Evolutionary conservation across 1,284 basidiomycete genomes (phyloP).

Genomic region (Neotropicomus parvogracilis): DNA sequence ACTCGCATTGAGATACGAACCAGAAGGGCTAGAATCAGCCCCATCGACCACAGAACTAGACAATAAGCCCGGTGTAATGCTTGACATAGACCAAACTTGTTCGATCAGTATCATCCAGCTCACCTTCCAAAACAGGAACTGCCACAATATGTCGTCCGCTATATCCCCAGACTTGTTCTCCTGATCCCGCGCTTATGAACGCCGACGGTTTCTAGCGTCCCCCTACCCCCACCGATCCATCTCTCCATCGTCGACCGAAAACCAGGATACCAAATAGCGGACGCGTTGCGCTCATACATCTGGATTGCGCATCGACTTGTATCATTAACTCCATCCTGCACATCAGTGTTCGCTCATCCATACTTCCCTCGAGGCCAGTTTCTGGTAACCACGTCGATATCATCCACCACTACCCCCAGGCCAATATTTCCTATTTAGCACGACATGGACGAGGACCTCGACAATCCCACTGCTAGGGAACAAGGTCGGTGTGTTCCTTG

Average conservation of each 20-base stretch:
- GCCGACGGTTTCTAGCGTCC: conserved; percentile 37
- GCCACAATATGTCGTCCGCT: conserved; percentile 86
- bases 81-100: too few species aligned
- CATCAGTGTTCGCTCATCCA: conserved; percentile 57
- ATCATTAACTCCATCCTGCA: conserved; percentile 58
- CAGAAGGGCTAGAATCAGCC: too few species aligned
- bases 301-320: conserved; percentile 77
- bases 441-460: conserved; percentile 23
- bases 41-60: too few species aligned
- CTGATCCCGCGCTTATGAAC: conserved; percentile 79
- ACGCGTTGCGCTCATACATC: conserved; percentile 85
- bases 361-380: conserved; percentile 63
- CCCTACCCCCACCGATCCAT: conserved; percentile 30
- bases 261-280: conserved; percentile 92
- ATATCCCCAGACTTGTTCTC: conserved; percentile 80
- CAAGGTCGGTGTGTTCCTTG: conserved; percentile 59
- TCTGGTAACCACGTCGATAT: conserved; percentile 47
- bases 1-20: too few species aligned
- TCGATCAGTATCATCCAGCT: too few species aligned
- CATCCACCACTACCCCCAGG: conserved; percentile 43
- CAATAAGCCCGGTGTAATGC: too few species aligned
- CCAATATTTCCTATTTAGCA: conserved; percentile 37
- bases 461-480: conserved; percentile 28
- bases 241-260: conserved; percentile 60
- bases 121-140: too few species aligned